Percentiles rank a stretch among this genome's conserved stretches.
These are phyloP conservation scores for Pelargonium nanum DNA, from an alignment of 345 rosid genomes.

Conservation along the genomic window DNA sequence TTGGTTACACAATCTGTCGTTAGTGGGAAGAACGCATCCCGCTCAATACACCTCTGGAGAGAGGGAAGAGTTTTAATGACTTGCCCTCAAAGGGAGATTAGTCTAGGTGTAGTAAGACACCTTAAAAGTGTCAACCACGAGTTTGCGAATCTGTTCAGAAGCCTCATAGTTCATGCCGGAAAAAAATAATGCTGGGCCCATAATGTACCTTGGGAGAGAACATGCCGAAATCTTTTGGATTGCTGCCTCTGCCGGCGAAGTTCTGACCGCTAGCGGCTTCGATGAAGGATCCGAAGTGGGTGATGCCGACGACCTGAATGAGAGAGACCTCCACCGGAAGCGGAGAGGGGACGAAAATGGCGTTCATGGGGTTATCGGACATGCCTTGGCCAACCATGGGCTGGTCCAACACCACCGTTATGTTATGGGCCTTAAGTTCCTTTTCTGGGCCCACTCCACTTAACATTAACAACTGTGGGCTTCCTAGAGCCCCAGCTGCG, in stretches of 20 bases:
- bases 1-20: too few species aligned
- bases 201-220: conserved; percentile 35
- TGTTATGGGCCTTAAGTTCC: conserved; percentile 34
- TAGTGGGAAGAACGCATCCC: too few species aligned
- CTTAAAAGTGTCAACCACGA: too few species aligned
- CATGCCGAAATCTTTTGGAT: conserved; percentile 33
- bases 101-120: too few species aligned
- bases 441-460: conserved; percentile 60
- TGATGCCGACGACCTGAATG: conserved; percentile 65
- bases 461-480: conserved; percentile 65
- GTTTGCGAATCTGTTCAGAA: too few species aligned
- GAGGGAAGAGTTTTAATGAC: too few species aligned
- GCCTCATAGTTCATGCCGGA: too few species aligned
- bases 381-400: conserved; percentile 62
- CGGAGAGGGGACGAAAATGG: conserved; percentile 56
- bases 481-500: conserved; percentile 60
- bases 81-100: too few species aligned
- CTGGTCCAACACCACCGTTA: conserved; percentile 39
- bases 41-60: too few species aligned
- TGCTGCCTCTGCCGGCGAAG: conserved; percentile 29
- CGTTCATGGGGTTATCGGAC: conserved; percentile 73
- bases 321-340: conserved; percentile 59
- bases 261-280: conserved; percentile 53
- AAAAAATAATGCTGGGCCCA: too few species aligned
- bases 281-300: conserved; percentile 43